Evolutionary conservation across 1,139 yeast genomes (phyloP).

Genomic region (Martiniozyma asiatica): DNA sequence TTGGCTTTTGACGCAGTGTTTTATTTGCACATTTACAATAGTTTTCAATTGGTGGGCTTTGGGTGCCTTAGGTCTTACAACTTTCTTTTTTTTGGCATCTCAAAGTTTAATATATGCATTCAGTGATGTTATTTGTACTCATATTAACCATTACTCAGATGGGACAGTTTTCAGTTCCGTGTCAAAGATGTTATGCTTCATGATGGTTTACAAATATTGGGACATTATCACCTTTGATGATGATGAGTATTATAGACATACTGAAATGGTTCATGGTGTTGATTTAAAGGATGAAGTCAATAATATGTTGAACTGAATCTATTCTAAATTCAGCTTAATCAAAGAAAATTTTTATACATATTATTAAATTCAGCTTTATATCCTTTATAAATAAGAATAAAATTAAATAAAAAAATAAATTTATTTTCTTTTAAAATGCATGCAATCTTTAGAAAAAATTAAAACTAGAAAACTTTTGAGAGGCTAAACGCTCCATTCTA

Average conservation of each 20-base stretch:
- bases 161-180: constrained; percentile 79
- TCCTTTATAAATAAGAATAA: neutral
- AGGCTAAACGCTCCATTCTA: too few relatives aligned
- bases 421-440: too few relatives aligned
- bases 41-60: constrained; percentile 70
- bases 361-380: neutral
- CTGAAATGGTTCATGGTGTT: constrained; percentile 20
- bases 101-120: constrained; percentile 65
- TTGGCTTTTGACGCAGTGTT: constrained; percentile 59
- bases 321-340: neutral
- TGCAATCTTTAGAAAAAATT: too few relatives aligned
- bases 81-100: constrained; percentile 68
- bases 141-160: constrained; percentile 76
- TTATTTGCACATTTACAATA: constrained; percentile 56
- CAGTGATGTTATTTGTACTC: constrained; percentile 51
- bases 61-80: constrained; percentile 64
- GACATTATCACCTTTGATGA: constrained; percentile 95
- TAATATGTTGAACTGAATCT: constrained; percentile 6
- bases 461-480: too few relatives aligned
- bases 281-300: constrained; percentile 14
- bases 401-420: too few relatives aligned
- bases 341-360: neutral
- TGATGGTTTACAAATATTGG: constrained; percentile 97
- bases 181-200: constrained; percentile 67
- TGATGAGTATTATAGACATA: constrained; percentile 58